Evolutionary conservation across 2,329 filamentous ascomycete species (phyloP), one percentile per base, ranked within the genome.

Genomic region (Endocalyx cinctus): DNA sequence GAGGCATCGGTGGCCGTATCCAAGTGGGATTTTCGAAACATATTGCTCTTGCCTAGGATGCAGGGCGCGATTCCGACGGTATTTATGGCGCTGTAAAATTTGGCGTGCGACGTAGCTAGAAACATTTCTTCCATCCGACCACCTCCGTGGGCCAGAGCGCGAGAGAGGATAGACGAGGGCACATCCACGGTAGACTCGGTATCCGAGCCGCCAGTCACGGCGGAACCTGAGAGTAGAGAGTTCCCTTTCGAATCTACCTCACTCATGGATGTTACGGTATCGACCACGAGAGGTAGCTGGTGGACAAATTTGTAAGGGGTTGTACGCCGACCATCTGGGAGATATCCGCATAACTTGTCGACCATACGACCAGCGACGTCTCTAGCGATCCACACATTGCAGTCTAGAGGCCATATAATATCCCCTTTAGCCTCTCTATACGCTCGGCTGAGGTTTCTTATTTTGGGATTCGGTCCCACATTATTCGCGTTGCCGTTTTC

Each of bases 11-110:
- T 81, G 7, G 92, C 75, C 45, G 75, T 74, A 59, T 96, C 78
- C 22, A 98, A 77, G 51, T 98, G 90, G 0, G 87, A 86, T 41
- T 84, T 86, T 38, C 92, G 84, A 63, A 97, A 98, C 89, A 98
- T 97, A 64, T 94, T 97, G 52, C 87, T 94, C 66, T 98, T 98
- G 31, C 92, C 92, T 15, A 97, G 83, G 37, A 94, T 84, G 60
- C 92, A 98, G 7, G 94, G 92, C 0, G 92, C 92, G 33, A 97
- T 66, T 4, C 84, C 74, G 12, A 96, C 87, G 0, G 87, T 86
- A 62, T 97, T 97, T 72, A 98, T 98, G 41, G 90, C 92, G 7
- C 83, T 84, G 66, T 98, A 98, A 70, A 98, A 97, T 57, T 98
- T 98, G 48, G 88, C 87, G 59, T 98, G 92, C 0, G 87, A 79